Base-by-base conservation (phyloP, 768 basidiomycete species). In the Mycena leptocephala region DNA sequence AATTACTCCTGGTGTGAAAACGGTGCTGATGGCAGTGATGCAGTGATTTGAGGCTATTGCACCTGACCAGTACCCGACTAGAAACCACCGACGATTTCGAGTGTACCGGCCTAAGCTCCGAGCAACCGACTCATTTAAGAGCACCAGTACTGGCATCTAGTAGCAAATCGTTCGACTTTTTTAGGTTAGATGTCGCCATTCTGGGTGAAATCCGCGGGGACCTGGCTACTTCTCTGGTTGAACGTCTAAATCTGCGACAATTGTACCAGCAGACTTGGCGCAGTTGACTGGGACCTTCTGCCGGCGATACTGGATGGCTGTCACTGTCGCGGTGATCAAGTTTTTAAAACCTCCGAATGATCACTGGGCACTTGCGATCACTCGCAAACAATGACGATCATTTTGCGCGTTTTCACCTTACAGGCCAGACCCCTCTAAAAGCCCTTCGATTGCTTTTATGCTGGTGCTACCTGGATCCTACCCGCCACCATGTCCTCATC, bases 401-500 rank as follows among this genome's bases (percentile, higher is more conserved):
- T 28, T 66, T 66, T 66, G 43, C 65, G 43, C 65, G 20, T 51
- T 59, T 59, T 37, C 58, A 37, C 11, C 58, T 35, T 33, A 8
- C 2, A 26, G 22, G 18, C 10, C 20, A n/a, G 30, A n/a, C 51
- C 51, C 26, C 41, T 43, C 41, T 63, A 63, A 63, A 63, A 16
- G 26, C 43, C 18, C 39, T 51, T 41, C 18, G 26, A 63, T 63
- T n/a, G 24, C 41, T 64, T 46, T 30, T 63, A 5, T 39, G 37
- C 41, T 28, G 41, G 37, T 32, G 22, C 58, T 33, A 11, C 35
- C 22, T 24, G 35, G 0, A 62, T 30, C 32, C 11, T 8, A 2
- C 18, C 20, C 55, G 32, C 30, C 7, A 39, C 46, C 48, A 76
- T 76, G 70, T 61, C 64, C 48, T 56, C 76, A 20, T 3, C 71